phyloP scores from a whole-genome alignment of 2,329 filamentous ascomycete genomes.

The Aureobasidium sp. region DNA sequence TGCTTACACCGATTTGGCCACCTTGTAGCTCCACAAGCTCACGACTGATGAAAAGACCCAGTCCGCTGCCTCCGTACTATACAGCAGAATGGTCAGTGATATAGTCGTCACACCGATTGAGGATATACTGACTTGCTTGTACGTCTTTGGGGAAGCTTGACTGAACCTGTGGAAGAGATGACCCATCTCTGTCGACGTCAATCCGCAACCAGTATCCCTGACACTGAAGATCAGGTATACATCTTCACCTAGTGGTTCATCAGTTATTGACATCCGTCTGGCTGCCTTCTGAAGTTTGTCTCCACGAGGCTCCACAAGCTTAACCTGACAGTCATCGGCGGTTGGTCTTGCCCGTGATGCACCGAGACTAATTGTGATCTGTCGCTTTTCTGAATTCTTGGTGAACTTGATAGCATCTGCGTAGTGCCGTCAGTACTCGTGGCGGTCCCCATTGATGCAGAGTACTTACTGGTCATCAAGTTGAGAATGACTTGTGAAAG shows the following conservation, averaged over 20 bases:
- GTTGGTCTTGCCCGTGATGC: conserved; percentile 28
- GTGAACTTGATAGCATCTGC: conserved; percentile 39
- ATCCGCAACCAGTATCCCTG: conserved; percentile 30
- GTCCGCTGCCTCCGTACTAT: conserved; percentile 59
- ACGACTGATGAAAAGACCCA: conserved; percentile 62
- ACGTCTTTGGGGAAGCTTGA: conserved; percentile 8
- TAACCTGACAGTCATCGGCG: conserved; percentile 26
- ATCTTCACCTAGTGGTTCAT: conserved; percentile 24
- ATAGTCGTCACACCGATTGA: conserved; percentile 39
- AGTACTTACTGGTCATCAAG: conserved; percentile 22
- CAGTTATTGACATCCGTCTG: background rate
- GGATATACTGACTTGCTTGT: conserved; percentile 38
- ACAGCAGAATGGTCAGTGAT: conserved; percentile 22
- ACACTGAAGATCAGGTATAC: conserved; percentile 31
- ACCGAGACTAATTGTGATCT: conserved; percentile 33
- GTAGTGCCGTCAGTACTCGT: conserved; percentile 31
- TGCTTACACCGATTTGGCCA: conserved; percentile 60
- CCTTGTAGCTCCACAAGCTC: conserved; percentile 53
- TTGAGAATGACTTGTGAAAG: conserved; percentile 30
- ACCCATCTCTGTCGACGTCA: conserved; percentile 27
- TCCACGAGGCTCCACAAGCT: conserved; percentile 24
- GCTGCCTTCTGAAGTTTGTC: conserved; percentile 16
- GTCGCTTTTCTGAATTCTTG: conserved; percentile 27
- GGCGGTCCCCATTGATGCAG: conserved; percentile 17
- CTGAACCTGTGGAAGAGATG: conserved; percentile 58